phyloP scores from a whole-genome alignment of 2,329 filamentous ascomycete species.

The Penicillium paneum region DNA sequence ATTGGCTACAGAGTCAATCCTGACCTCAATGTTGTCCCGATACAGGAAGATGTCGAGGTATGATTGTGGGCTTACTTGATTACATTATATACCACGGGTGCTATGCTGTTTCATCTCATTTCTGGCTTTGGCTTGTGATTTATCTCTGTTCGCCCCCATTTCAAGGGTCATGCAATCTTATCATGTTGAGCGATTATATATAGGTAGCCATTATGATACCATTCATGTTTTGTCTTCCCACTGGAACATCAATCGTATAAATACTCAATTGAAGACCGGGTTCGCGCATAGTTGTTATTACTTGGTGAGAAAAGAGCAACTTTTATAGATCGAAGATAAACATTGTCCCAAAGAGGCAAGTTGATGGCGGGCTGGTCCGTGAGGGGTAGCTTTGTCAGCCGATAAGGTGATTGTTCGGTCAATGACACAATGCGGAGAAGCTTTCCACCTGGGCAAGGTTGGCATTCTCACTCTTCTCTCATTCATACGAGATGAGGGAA shows the following conservation, averaged over 20 bases:
- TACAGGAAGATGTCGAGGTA: constrained; percentile 10
- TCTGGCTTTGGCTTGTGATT: neutral
- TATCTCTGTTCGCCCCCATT: neutral
- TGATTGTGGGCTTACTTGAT: neutral
- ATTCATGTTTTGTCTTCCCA: neutral
- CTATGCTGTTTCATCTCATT: neutral
- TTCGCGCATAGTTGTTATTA: neutral
- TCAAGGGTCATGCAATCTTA: neutral
- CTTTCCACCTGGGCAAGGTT: neutral
- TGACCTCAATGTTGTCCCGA: constrained; percentile 53
- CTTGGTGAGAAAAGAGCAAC: neutral
- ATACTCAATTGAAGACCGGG: neutral
- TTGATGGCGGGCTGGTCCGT: neutral
- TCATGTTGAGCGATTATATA: constrained; percentile 1
- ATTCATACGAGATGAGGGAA: constrained; percentile 31
- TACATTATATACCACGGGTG: neutral
- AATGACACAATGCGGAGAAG: constrained; percentile 14
- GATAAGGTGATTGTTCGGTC: constrained; percentile 6
- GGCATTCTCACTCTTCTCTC: neutral
- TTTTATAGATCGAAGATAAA: neutral
- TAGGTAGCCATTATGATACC: constrained; percentile 5
- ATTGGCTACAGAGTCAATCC: constrained; percentile 68
- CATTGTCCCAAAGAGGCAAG: neutral
- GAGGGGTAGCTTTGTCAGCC: constrained; percentile 10
- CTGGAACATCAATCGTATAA: neutral